phyloP scores from a whole-genome alignment of 2,329 filamentous ascomycete species.

The Zymoseptoria brevis region DNA sequence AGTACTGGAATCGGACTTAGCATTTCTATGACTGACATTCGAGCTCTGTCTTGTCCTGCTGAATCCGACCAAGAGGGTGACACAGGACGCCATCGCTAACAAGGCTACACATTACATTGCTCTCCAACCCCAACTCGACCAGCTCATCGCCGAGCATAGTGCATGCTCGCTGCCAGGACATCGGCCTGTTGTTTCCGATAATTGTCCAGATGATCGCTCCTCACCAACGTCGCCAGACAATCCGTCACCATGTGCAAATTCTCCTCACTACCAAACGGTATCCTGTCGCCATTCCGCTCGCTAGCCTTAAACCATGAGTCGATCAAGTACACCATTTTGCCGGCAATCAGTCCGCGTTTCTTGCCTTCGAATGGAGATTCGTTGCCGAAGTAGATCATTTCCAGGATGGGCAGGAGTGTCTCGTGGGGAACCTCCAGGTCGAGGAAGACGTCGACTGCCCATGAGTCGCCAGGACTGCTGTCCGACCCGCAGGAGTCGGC shows the following conservation, averaged over 20 bases:
- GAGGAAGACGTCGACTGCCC: constrained; percentile 60
- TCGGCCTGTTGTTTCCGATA: constrained; percentile 17
- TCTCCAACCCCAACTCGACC: not conserved
- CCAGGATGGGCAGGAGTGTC: constrained; percentile 53
- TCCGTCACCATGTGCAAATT: constrained; percentile 41
- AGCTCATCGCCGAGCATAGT: not conserved
- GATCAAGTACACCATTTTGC: constrained; percentile 55
- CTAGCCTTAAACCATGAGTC: constrained; percentile 54
- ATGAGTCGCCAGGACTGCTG: constrained; percentile 45
- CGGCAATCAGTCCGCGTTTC: constrained; percentile 50
- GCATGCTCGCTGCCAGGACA: constrained; percentile 11
- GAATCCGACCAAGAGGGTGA: not conserved
- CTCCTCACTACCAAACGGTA: constrained; percentile 53
- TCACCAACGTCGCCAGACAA: constrained; percentile 18
- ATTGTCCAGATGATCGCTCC: constrained; percentile 18
- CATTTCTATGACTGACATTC: not conserved
- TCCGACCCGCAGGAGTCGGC: constrained; percentile 44
- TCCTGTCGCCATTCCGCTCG: constrained; percentile 44
- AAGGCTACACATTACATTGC: not conserved
- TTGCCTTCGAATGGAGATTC: constrained; percentile 55
- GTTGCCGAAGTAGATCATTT: constrained; percentile 60
- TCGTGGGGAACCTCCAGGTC: constrained; percentile 56
- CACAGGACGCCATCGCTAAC: not conserved
- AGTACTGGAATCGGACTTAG: not conserved
- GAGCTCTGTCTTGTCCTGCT: not conserved